Conservation (phyloP, 1,284 basidiomycete species). For the Anthracocystis walkeri region DNA sequence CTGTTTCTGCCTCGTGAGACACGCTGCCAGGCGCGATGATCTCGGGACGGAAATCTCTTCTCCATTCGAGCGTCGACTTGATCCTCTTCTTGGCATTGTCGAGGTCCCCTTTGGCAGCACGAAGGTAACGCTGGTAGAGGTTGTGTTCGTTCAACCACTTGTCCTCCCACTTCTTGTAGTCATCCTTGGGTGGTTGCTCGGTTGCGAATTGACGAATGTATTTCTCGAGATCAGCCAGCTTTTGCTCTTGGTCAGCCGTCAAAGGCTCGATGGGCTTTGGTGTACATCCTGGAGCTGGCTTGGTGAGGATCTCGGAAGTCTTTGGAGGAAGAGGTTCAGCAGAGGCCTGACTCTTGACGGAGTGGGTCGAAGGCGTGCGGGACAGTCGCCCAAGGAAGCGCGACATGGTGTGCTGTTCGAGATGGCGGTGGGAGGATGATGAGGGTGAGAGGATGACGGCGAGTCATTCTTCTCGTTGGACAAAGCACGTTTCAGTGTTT, state of each 20-base stretch:
- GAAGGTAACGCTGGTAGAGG: conserved; percentile 60
- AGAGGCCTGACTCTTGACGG: conserved; percentile 21
- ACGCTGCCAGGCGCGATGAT: conserved; percentile 62
- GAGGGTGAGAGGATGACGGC: conserved; percentile 1
- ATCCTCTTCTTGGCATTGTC: conserved; percentile 62
- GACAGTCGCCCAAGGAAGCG: conserved; percentile 41
- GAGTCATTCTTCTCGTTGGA: conserved; percentile 3
- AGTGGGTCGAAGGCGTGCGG: conserved; percentile 38
- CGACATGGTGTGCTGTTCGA: conserved; percentile 25
- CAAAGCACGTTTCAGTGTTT: neutral
- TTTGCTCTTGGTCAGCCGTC: conserved; percentile 29
- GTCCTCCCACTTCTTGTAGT: conserved; percentile 58
- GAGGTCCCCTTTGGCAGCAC: conserved; percentile 62
- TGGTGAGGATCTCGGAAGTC: conserved; percentile 36
- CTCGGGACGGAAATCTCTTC: conserved; percentile 63
- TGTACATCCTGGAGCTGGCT: conserved; percentile 29
- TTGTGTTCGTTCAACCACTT: conserved; percentile 54
- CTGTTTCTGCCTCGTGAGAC: conserved; percentile 58
- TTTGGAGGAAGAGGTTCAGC: conserved; percentile 36
- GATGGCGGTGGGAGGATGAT: conserved; percentile 4
- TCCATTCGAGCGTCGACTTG: conserved; percentile 63
- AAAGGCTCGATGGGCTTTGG: conserved; percentile 25
- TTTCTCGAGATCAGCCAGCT: conserved; percentile 36
- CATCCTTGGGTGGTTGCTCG: conserved; percentile 18
- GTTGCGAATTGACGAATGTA: conserved; percentile 21